Evolutionary conservation across 305 asterid genomes (phyloP).

Genomic region (Fraxinus greggii): DNA sequence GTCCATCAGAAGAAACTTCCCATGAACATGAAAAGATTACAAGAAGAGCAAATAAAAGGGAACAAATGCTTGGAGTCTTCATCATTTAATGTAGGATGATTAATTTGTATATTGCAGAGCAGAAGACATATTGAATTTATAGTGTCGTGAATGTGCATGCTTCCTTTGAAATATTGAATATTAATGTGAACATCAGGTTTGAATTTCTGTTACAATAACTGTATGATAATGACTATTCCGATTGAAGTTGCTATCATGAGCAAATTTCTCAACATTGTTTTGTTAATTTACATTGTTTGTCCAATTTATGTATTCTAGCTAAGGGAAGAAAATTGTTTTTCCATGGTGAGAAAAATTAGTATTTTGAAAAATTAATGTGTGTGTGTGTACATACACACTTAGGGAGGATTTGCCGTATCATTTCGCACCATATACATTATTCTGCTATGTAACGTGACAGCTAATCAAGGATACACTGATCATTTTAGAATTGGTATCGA

Average conservation of each 20-base stretch:
- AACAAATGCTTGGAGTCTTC: constrained; percentile 3
- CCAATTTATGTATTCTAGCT: not conserved
- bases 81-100: not conserved
- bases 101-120: not conserved
- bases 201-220: not conserved
- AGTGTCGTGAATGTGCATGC: not conserved
- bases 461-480: too few species aligned
- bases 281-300: not conserved
- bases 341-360: not conserved
- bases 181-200: constrained; percentile 6
- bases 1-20: not conserved
- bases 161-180: not conserved
- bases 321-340: not conserved
- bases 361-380: not conserved
- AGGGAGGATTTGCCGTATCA: too few species aligned
- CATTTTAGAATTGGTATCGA: too few species aligned
- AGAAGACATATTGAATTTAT: not conserved
- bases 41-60: constrained; percentile 4
- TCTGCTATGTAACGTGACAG: too few species aligned
- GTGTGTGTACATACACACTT: too few species aligned
- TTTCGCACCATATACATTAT: too few species aligned
- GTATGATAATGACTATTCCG: not conserved
- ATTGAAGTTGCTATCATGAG: not conserved
- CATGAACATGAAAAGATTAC: not conserved
- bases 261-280: not conserved